phyloP scores from a whole-genome alignment of 2,329 filamentous ascomycete species.

The Calonectria hongkongensis region DNA sequence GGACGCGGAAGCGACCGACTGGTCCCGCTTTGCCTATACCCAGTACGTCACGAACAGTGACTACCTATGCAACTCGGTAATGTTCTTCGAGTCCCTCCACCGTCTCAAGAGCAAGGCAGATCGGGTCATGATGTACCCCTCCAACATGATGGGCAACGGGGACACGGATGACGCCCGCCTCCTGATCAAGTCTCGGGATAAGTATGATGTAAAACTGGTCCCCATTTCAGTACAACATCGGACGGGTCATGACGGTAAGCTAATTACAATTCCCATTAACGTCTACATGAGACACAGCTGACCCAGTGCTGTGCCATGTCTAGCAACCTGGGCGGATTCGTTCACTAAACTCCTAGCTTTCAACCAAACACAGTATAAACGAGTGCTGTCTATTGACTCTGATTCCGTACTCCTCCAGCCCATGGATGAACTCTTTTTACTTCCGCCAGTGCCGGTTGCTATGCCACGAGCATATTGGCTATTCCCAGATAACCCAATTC shows the following conservation, averaged over 20 bases:
- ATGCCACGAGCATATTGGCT: slow-evolving; percentile 85
- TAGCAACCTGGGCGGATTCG: slow-evolving; percentile 76
- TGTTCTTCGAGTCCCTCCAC: slow-evolving; percentile 69
- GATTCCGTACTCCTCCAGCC: slow-evolving; percentile 77
- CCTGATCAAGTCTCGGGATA: slow-evolving; percentile 64
- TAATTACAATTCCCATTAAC: too few relatives aligned
- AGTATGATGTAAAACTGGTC: slow-evolving; percentile 66
- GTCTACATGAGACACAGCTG: too few relatives aligned
- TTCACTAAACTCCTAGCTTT: slow-evolving; percentile 83
- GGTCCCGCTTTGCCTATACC: slow-evolving; percentile 65
- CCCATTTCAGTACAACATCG: slow-evolving; percentile 64
- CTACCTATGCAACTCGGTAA: slow-evolving; percentile 70
- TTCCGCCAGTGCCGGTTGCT: slow-evolving; percentile 76
- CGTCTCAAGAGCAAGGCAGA: slow-evolving; percentile 65
- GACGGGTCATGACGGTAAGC: slow-evolving; percentile 60
- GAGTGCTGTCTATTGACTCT: slow-evolving; percentile 73
- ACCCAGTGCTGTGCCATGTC: background rate
- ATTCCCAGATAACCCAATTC: slow-evolving; percentile 68
- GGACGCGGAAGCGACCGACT: too few relatives aligned
- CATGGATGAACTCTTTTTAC: slow-evolving; percentile 83
- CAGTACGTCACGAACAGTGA: slow-evolving; percentile 68
- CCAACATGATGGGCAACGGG: slow-evolving; percentile 58
- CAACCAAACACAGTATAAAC: slow-evolving; percentile 76
- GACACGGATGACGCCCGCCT: slow-evolving; percentile 57
- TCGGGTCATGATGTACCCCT: slow-evolving; percentile 68